These are phyloP conservation scores for Furcasterigmium furcatum DNA, from an alignment of 2,329 filamentous ascomycete genomes.

Conservation along the genomic window DNA sequence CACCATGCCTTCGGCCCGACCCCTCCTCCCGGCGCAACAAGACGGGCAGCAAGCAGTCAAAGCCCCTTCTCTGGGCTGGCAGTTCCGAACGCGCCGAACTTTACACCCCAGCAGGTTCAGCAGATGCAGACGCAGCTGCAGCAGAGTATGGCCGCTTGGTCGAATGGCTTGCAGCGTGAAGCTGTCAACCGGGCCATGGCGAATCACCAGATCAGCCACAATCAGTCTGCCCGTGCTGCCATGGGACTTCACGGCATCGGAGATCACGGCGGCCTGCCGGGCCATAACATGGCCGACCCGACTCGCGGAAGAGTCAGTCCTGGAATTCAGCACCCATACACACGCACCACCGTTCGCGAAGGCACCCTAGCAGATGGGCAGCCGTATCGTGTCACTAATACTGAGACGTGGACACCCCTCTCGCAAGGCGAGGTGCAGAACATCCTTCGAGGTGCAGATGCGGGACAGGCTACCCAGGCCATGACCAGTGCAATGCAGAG, in stretches of 20 bases:
- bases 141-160: conserved; percentile 39
- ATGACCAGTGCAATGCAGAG: conserved; percentile 48
- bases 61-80: conserved; percentile 5
- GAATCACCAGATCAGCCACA: conserved; percentile 40
- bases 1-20: background rate
- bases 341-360: conserved; percentile 11
- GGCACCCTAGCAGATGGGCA: conserved; percentile 11
- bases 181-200: conserved; percentile 36
- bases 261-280: conserved; percentile 20
- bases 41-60: conserved; percentile 3
- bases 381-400: conserved; percentile 13
- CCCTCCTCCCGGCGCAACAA: conserved; percentile 1
- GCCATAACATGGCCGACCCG: conserved; percentile 16
- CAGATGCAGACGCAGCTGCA: conserved; percentile 26
- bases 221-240: conserved; percentile 36
- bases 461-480: conserved; percentile 35
- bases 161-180: conserved; percentile 45
- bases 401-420: conserved; percentile 18
- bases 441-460: conserved; percentile 42
- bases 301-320: conserved; percentile 24
- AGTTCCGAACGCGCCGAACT: conserved; percentile 5
- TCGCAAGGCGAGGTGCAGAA: conserved; percentile 42
- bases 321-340: conserved; percentile 11
- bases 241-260: conserved; percentile 37
- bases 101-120: conserved; percentile 12